These are phyloP conservation scores for Picea mariana DNA, from an alignment of 83 land plant species.

Conservation along the genomic window DNA sequence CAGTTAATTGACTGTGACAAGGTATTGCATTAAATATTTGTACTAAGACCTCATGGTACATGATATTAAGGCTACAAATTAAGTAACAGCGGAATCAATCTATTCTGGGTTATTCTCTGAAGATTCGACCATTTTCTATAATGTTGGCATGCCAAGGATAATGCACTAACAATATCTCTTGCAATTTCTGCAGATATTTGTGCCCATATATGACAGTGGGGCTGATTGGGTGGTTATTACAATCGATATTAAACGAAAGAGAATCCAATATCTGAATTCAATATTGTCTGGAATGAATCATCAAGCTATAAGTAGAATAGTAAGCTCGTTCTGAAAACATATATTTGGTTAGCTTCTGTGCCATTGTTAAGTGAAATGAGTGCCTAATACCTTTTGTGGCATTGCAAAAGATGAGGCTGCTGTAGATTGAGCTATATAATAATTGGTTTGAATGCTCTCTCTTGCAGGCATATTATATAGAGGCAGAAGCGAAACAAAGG, in stretches of 20 bases:
- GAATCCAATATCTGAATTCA: constrained; percentile 36
- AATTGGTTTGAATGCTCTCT: constrained; percentile 1
- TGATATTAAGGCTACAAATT: not conserved
- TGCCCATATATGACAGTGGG: constrained; percentile 37
- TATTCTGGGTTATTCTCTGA: not conserved
- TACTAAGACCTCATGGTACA: not conserved
- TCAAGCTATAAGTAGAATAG: too few species aligned
- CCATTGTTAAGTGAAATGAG: not conserved
- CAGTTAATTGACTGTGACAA: not conserved
- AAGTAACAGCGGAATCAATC: not conserved
- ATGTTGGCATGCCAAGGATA: not conserved
- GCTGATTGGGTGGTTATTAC: constrained; percentile 40
- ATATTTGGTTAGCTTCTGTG: not conserved
- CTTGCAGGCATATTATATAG: constrained; percentile 12
- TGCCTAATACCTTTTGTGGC: not conserved
- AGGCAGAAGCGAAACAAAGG: constrained; percentile 25
- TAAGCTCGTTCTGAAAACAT: too few species aligned
- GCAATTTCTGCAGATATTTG: constrained; percentile 15
- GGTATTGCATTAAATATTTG: too few species aligned
- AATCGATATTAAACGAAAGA: constrained; percentile 30
- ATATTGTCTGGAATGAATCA: not conserved
- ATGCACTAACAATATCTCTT: not conserved
- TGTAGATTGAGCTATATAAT: not conserved
- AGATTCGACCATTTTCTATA: not conserved
- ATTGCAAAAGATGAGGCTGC: not conserved